These are phyloP conservation scores for Aspergillus luchuensis DNA, from an alignment of 2,329 filamentous ascomycete genomes.

Conservation along the genomic window DNA sequence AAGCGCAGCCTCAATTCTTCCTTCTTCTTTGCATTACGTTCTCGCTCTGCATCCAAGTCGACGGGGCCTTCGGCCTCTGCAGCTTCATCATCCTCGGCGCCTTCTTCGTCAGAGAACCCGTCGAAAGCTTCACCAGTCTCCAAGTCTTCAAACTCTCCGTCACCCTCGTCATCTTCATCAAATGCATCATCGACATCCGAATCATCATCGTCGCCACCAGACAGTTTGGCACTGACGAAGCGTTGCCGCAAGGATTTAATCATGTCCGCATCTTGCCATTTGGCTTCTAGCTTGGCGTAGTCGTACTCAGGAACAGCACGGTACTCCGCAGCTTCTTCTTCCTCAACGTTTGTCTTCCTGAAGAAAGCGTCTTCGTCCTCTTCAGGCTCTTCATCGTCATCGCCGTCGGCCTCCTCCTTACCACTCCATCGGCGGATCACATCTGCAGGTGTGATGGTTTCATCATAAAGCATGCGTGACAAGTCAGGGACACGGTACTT, in stretches of 20 bases:
- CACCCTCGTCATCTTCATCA: constrained; percentile 67
- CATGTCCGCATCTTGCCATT: constrained; percentile 80
- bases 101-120: constrained; percentile 43
- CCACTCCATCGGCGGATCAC: constrained; percentile 81
- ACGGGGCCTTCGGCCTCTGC: constrained; percentile 39
- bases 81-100: constrained; percentile 60
- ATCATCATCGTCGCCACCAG: constrained; percentile 57
- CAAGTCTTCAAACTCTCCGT: constrained; percentile 82
- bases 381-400: constrained; percentile 52
- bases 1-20: constrained; percentile 93
- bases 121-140: constrained; percentile 68
- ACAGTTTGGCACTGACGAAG: constrained; percentile 71
- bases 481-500: constrained; percentile 80
- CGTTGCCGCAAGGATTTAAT: constrained; percentile 72
- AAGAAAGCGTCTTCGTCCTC: constrained; percentile 70
- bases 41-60: constrained; percentile 83
- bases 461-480: constrained; percentile 85
- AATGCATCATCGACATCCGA: constrained; percentile 54
- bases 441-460: constrained; percentile 71
- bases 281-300: constrained; percentile 76
- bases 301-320: constrained; percentile 77
- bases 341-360: constrained; percentile 55
- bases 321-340: constrained; percentile 64
- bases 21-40: constrained; percentile 86
- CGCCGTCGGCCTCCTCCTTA: constrained; percentile 62